Evolutionary conservation across 2,329 filamentous ascomycete genomes (phyloP).

Genomic region (Colletotrichum sp.): DNA sequence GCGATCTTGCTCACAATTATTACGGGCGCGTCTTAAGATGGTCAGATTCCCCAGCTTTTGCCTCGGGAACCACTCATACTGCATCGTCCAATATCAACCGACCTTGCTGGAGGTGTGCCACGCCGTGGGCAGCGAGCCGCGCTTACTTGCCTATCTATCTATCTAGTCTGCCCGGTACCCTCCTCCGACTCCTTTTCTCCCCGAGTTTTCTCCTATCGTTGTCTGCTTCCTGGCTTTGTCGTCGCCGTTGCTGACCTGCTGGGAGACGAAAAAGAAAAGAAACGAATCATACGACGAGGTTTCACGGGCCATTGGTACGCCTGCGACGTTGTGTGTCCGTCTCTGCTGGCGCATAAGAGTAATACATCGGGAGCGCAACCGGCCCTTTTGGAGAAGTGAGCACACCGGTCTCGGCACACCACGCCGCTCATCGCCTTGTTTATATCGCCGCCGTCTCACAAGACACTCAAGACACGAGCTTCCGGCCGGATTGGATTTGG

Average conservation of each 20-base stretch:
- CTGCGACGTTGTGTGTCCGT: background rate
- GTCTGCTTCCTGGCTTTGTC: background rate
- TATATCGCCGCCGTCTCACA: background rate
- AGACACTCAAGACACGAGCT: background rate
- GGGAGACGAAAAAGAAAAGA: background rate
- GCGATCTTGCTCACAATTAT: background rate
- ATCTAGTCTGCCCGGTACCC: background rate
- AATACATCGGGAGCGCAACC: background rate
- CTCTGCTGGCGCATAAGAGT: background rate
- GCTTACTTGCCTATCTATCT: background rate
- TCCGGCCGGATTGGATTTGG: background rate
- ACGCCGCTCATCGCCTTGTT: background rate
- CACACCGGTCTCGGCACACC: slow-evolving; percentile 11
- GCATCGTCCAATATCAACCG: background rate
- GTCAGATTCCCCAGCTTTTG: slow-evolving; percentile 11
- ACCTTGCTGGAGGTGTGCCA: background rate
- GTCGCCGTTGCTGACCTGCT: background rate
- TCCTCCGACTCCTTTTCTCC: background rate
- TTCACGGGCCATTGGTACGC: background rate
- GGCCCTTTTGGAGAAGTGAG: background rate
- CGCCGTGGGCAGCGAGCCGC: background rate
- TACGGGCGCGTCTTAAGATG: background rate
- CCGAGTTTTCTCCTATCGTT: background rate
- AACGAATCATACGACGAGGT: background rate
- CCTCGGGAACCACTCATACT: background rate